These are phyloP conservation scores for Pseudoneurospora amorphoporcata DNA, from an alignment of 495 filamentous ascomycete genomes.

Conservation along the genomic window DNA sequence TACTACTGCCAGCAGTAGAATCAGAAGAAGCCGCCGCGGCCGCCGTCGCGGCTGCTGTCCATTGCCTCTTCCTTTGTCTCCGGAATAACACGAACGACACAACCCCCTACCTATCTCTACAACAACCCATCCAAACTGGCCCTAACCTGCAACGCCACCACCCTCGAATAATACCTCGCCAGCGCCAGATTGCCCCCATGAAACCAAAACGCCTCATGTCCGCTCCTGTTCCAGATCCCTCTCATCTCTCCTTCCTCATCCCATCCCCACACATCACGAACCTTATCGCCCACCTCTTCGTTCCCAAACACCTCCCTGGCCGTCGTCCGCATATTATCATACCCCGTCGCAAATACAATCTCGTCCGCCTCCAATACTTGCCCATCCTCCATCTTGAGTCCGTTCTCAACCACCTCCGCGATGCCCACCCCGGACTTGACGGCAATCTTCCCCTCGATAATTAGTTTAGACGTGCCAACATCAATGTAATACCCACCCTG, in stretches of 20 bases:
- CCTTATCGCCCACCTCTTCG: constrained; percentile 47
- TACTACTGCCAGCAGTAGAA: too few relatives aligned
- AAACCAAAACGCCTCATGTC: constrained; percentile 73
- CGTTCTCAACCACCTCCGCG: constrained; percentile 45
- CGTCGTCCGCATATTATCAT: constrained; percentile 64
- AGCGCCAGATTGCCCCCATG: constrained; percentile 74
- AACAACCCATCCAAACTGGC: constrained; percentile 46
- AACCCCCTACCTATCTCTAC: not conserved
- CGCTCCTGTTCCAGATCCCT: constrained; percentile 59
- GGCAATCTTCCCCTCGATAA: constrained; percentile 65
- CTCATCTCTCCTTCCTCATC: constrained; percentile 67
- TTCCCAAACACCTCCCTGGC: constrained; percentile 59
- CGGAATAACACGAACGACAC: too few relatives aligned
- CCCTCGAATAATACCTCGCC: constrained; percentile 58
- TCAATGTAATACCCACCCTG: constrained; percentile 80
- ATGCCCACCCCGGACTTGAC: constrained; percentile 65
- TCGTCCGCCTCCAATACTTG: constrained; percentile 62
- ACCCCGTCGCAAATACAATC: constrained; percentile 77
- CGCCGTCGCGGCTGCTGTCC: too few relatives aligned
- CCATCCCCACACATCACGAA: constrained; percentile 67
- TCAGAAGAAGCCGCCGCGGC: too few relatives aligned
- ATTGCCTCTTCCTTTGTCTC: too few relatives aligned
- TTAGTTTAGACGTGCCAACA: constrained; percentile 62
- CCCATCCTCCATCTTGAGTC: constrained; percentile 57
- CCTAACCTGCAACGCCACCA: constrained; percentile 71